Conservation (phyloP, 371 early-diverging fungal genomes). For the Syncephalastrum contaminatum region DNA sequence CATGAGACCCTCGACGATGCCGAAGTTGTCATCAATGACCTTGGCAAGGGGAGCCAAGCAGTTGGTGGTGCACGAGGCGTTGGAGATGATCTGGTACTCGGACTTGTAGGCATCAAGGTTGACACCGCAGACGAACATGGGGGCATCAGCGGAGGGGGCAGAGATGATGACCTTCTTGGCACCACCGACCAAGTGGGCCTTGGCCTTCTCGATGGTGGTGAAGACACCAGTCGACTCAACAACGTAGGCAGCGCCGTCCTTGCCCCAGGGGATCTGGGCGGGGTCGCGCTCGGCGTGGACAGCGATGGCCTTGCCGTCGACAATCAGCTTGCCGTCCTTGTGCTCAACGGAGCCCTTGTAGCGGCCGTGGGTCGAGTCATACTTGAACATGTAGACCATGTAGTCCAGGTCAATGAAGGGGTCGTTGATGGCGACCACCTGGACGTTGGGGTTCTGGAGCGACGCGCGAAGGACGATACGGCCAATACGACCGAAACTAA, state of each 20-base stretch:
- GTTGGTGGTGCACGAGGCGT: conserved; percentile 99
- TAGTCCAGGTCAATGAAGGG: conserved; percentile 96
- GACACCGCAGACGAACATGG: conserved; percentile 92
- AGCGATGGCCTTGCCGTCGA: conserved; percentile 79
- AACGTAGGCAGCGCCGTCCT: conserved; percentile 88
- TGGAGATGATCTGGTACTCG: conserved; percentile 87
- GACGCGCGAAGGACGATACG: conserved; percentile 97
- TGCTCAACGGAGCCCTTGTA: conserved; percentile 76
- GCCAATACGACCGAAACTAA: conserved; percentile 96
- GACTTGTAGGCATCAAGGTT: conserved; percentile 92
- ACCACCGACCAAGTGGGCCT: conserved; percentile 89
- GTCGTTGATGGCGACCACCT: conserved; percentile 97
- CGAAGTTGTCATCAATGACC: conserved; percentile 94
- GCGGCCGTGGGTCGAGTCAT: conserved; percentile 97
- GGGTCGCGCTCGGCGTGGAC: conserved; percentile 79
- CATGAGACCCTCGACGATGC: conserved; percentile 87
- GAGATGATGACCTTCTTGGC: conserved; percentile 99
- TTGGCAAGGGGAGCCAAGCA: conserved; percentile 99
- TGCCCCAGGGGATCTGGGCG: conserved; percentile 91
- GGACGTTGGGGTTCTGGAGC: conserved; percentile 70
- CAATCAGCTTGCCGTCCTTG: conserved; percentile 83
- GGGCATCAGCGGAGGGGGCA: conserved; percentile 92
- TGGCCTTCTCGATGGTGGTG: conserved; percentile 88
- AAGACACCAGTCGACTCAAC: conserved; percentile 99
- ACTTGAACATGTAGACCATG: conserved; percentile 97